These are phyloP conservation scores for Glaciozyma antarctica DNA, from an alignment of 768 basidiomycete species.

Conservation along the genomic window DNA sequence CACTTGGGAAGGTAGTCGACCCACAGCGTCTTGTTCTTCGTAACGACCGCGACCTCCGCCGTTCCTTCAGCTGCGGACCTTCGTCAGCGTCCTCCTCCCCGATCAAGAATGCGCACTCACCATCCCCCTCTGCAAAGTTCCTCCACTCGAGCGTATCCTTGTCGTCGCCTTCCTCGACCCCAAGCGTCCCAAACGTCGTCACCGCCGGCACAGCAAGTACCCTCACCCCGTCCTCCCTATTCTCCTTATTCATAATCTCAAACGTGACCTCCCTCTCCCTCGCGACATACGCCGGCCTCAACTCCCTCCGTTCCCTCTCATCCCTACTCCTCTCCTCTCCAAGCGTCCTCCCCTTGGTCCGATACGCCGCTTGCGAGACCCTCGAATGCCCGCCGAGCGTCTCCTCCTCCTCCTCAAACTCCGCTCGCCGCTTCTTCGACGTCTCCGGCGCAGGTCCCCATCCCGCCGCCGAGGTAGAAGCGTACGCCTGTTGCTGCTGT, in stretches of 20 bases:
- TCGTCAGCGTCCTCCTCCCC: neutral
- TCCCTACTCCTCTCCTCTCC: neutral
- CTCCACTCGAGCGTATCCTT: slow-evolving; percentile 60
- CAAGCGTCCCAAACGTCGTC: slow-evolving; percentile 49
- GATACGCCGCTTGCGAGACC: slow-evolving; percentile 4
- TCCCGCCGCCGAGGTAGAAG: neutral
- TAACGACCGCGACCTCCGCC: slow-evolving; percentile 57
- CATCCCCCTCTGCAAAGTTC: slow-evolving; percentile 57
- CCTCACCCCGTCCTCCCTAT: slow-evolving; percentile 30
- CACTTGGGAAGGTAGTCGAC: slow-evolving; percentile 74
- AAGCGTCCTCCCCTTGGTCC: slow-evolving; percentile 18
- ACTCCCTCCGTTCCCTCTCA: slow-evolving; percentile 1
- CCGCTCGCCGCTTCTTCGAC: slow-evolving; percentile 9
- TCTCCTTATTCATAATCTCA: slow-evolving; percentile 15
- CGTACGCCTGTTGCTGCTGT: neutral
- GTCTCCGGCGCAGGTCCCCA: neutral
- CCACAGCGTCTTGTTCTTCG: slow-evolving; percentile 67
- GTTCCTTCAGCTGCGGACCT: slow-evolving; percentile 43
- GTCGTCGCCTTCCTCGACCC: slow-evolving; percentile 54
- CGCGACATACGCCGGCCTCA: slow-evolving; percentile 16
- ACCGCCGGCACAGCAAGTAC: slow-evolving; percentile 52
- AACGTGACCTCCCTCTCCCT: slow-evolving; percentile 23
- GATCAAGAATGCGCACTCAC: slow-evolving; percentile 40
- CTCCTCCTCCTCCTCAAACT: neutral
- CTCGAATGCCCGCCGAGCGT: slow-evolving; percentile 6